A percentile compares a stretch with the other conserved stretches of the same genome.
Conservation (phyloP, 345 rosid genomes). For the Citropsis articulata region DNA sequence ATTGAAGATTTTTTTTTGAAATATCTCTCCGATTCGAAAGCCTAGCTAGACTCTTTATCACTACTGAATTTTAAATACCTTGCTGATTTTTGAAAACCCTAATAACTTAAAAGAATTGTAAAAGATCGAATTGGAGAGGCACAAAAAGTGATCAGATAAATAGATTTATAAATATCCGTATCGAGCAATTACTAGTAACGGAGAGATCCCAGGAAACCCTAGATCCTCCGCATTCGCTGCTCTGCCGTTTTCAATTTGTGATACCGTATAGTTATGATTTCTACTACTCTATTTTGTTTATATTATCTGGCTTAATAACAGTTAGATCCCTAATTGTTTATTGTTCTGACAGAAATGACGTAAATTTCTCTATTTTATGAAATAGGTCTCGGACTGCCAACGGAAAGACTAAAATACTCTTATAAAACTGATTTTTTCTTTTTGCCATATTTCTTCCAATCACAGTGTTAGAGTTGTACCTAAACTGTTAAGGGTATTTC, state of each 20-base stretch:
- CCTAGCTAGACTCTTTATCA: slow-evolving; percentile 12
- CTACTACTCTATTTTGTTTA: not conserved
- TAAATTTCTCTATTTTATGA: too few relatives aligned
- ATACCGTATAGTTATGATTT: not conserved
- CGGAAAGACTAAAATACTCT: not conserved
- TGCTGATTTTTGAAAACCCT: slow-evolving; percentile 26
- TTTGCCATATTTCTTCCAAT: too few relatives aligned
- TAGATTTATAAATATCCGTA: not conserved
- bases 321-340: not conserved
- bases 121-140: not conserved
- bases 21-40: slow-evolving; percentile 18
- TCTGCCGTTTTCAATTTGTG: slow-evolving; percentile 23
- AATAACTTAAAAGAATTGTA: slow-evolving; percentile 7
- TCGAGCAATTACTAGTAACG: not conserved
- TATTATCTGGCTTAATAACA: not conserved
- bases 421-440: too few relatives aligned
- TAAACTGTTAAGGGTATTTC: too few relatives aligned
- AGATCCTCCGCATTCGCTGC: slow-evolving; percentile 44
- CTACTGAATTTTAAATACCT: not conserved
- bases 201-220: slow-evolving; percentile 60
- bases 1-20: not conserved
- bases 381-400: not conserved
- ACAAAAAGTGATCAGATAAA: slow-evolving; percentile 5
- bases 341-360: not conserved
- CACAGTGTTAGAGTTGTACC: too few relatives aligned